Evolutionary conservation across 2,329 filamentous ascomycete genomes (phyloP).

Genomic region (Davidsoniella neocaledoniae): DNA sequence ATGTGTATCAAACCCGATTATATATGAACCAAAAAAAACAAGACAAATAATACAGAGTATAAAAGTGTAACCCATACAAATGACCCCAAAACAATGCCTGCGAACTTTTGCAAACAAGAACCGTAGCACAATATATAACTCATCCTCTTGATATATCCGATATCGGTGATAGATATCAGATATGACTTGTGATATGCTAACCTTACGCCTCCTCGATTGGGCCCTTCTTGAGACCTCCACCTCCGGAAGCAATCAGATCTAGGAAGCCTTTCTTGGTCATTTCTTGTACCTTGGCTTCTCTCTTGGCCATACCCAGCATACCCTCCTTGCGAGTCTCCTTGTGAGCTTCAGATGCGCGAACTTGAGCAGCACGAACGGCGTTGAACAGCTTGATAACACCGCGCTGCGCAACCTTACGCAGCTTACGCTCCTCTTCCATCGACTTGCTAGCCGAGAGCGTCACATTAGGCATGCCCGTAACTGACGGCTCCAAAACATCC

Average conservation of each 20-base stretch:
- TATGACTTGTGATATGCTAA: too few relatives aligned
- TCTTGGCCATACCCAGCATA: conserved; percentile 59
- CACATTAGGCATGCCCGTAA: conserved; percentile 4
- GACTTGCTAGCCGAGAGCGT: conserved; percentile 26
- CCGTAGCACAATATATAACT: not conserved
- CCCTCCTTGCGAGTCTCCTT: conserved; percentile 52
- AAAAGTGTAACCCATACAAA: not conserved
- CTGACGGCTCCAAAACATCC: conserved; percentile 47
- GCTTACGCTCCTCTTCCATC: conserved; percentile 50
- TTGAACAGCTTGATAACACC: conserved; percentile 96
- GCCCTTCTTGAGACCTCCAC: conserved; percentile 41
- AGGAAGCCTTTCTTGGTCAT: conserved; percentile 96
- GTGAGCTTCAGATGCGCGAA: conserved; percentile 67
- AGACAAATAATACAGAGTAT: not conserved
- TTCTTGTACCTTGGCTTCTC: conserved; percentile 80
- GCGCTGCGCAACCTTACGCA: conserved; percentile 77
- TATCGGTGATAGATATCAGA: too few relatives aligned
- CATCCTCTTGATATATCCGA: too few relatives aligned
- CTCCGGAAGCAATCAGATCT: conserved; percentile 62
- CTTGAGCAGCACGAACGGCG: conserved; percentile 80
- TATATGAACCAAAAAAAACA: not conserved
- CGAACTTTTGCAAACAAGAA: conserved; percentile 2
- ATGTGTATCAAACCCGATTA: conserved; percentile 1
- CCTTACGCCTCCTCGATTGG: conserved; percentile 38
- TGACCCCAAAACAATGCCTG: not conserved